phyloP scores from a whole-genome alignment of 441 rosid species.

The Gossypium trilobum region DNA sequence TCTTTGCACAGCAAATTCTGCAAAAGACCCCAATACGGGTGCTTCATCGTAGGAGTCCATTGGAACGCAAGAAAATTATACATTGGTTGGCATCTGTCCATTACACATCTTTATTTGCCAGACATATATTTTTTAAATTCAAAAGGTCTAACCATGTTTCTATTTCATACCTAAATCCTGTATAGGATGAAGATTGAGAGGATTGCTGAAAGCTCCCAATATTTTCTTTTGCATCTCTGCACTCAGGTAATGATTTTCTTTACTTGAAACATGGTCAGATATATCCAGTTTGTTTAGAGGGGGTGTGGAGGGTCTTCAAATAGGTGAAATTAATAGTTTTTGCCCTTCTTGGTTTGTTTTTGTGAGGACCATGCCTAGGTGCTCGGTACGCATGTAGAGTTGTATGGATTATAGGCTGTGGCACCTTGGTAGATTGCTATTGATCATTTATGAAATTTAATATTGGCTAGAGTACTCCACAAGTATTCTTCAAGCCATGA shows the following conservation, averaged over 20 bases:
- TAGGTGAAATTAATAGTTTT: not conserved
- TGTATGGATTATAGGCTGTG: not conserved
- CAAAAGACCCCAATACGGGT: constrained; percentile 91
- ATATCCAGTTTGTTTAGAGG: not conserved
- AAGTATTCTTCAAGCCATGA: not conserved
- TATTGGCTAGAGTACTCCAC: not conserved
- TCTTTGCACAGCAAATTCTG: constrained; percentile 48
- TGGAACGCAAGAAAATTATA: constrained; percentile 71
- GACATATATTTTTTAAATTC: not conserved
- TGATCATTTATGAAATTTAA: not conserved
- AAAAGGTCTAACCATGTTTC: not conserved
- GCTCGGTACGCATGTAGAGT: not conserved
- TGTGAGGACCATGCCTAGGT: not conserved
- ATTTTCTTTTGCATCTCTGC: constrained; percentile 86
- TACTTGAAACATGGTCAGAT: not conserved
- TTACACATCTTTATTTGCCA: not conserved
- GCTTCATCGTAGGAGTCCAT: constrained; percentile 92
- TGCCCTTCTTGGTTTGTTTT: not conserved
- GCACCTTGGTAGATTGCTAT: not conserved
- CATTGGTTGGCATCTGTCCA: constrained; percentile 50
- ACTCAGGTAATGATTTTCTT: constrained; percentile 53
- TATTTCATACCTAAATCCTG: constrained; percentile 2
- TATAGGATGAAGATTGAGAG: constrained; percentile 83
- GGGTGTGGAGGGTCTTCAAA: not conserved
- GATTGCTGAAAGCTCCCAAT: constrained; percentile 58